Percentiles rank a stretch among this genome's conserved stretches.
These are phyloP conservation scores for Musa itinerans DNA, from an alignment of 176 grass and related monocot species.

Conservation along the genomic window DNA sequence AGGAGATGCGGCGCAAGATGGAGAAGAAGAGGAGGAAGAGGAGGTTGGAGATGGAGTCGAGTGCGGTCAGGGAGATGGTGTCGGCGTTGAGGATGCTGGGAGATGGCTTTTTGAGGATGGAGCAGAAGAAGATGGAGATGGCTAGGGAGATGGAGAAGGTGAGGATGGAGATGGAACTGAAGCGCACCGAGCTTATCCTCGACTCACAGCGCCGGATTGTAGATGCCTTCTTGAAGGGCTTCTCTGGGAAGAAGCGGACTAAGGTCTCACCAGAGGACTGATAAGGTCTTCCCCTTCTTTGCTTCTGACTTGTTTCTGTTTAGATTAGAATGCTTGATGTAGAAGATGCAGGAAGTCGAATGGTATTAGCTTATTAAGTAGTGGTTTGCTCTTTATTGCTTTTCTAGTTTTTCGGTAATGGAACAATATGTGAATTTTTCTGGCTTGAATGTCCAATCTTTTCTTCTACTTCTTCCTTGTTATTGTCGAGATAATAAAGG, in stretches of 20 bases:
- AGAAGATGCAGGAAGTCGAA: background rate
- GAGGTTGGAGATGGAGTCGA: constrained; percentile 14
- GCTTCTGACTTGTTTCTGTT: constrained; percentile 2
- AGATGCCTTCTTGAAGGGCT: constrained; percentile 57
- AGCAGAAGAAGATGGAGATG: constrained; percentile 62
- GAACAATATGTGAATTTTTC: constrained; percentile 2
- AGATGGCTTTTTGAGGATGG: constrained; percentile 52
- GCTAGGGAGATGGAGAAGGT: constrained; percentile 54
- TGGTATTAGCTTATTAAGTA: background rate
- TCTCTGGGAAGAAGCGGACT: constrained; percentile 45
- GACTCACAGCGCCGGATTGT: constrained; percentile 46
- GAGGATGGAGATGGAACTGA: constrained; percentile 70
- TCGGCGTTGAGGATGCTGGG: constrained; percentile 46
- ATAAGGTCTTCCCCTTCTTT: constrained; percentile 28
- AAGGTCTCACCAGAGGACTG: constrained; percentile 41
- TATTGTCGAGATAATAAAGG: background rate
- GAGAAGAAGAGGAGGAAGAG: constrained; percentile 26
- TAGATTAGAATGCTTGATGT: constrained; percentile 14
- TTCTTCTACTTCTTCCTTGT: background rate
- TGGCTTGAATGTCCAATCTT: background rate
- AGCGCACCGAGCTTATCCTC: constrained; percentile 27
- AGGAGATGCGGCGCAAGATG: constrained; percentile 21
- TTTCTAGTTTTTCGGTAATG: background rate
- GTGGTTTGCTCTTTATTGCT: background rate
- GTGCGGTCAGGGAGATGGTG: constrained; percentile 29